Conservation (phyloP, 2,329 filamentous ascomycete genomes). For the Cladorrhinum sp. region DNA sequence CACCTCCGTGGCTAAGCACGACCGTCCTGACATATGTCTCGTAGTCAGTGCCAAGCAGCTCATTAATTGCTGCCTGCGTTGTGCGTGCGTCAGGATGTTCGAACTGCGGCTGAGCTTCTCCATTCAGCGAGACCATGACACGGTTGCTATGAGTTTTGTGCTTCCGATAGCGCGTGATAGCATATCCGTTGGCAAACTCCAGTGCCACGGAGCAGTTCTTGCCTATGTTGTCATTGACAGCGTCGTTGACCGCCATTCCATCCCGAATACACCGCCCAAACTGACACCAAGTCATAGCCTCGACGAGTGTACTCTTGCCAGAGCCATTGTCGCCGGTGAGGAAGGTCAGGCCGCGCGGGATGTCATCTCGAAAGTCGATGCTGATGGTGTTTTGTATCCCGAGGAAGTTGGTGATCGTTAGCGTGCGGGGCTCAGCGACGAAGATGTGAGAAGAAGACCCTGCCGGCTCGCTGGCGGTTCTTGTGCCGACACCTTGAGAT, state of each 20-base stretch:
- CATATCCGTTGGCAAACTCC: slow-evolving; percentile 4
- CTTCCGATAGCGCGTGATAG: slow-evolving; percentile 25
- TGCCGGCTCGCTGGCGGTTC: not conserved
- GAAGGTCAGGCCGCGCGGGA: slow-evolving; percentile 30
- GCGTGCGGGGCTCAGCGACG: slow-evolving; percentile 25
- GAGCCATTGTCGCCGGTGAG: slow-evolving; percentile 26
- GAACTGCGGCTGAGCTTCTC: slow-evolving; percentile 29
- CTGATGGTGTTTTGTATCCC: slow-evolving; percentile 30
- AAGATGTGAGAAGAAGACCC: slow-evolving; percentile 25
- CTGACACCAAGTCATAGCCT: slow-evolving; percentile 36
- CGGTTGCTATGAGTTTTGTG: slow-evolving; percentile 28
- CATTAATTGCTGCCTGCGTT: slow-evolving; percentile 31
- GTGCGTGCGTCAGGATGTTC: slow-evolving; percentile 12
- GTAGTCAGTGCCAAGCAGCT: slow-evolving; percentile 33
- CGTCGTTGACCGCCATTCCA: slow-evolving; percentile 30
- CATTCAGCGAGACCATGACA: slow-evolving; percentile 30
- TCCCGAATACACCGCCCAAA: slow-evolving; percentile 33
- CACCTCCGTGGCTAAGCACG: slow-evolving; percentile 33
- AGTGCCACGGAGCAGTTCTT: slow-evolving; percentile 13
- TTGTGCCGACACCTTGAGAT: slow-evolving; percentile 1
- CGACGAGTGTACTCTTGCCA: slow-evolving; percentile 31
- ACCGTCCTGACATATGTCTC: slow-evolving; percentile 33
- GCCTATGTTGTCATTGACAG: slow-evolving; percentile 32
- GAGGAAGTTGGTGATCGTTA: slow-evolving; percentile 35
- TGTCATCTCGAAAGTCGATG: slow-evolving; percentile 28